Conservation (phyloP, 129 eudicot genomes). For the Flaveria bidentis region DNA sequence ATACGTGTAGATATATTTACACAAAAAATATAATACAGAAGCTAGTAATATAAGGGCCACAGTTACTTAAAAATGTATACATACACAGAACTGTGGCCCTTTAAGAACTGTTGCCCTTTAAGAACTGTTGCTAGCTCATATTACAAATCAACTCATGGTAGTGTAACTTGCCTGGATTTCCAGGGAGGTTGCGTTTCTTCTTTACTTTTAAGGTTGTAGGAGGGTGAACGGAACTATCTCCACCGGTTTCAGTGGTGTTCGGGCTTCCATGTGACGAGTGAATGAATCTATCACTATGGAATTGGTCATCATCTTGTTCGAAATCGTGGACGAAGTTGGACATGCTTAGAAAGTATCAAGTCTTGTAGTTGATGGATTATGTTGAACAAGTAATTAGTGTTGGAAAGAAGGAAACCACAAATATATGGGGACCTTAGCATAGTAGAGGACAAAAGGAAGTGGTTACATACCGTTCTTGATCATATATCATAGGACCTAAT, state of each 20-base stretch:
- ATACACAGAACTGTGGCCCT: no score
- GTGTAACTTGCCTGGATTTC: conserved; percentile 50
- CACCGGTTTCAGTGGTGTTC: conserved; percentile 14
- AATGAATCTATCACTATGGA: conserved; percentile 19
- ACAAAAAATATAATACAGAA: no score
- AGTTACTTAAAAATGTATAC: no score
- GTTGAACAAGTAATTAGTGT: background rate
- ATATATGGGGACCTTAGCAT: conserved; percentile 10
- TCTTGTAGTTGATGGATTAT: no score
- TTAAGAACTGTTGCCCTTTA: no score
- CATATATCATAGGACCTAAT: background rate
- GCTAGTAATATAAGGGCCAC: no score
- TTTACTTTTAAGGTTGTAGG: conserved; percentile 27
- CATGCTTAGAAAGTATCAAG: conserved; percentile 6
- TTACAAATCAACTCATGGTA: background rate
- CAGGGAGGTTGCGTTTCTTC: conserved; percentile 63
- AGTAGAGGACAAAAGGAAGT: no score
- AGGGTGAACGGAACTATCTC: background rate
- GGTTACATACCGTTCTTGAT: background rate
- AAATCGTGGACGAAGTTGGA: conserved; percentile 27
- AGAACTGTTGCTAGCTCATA: no score
- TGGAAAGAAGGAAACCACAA: conserved; percentile 20
- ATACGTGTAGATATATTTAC: conserved; percentile 2
- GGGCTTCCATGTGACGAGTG: conserved; percentile 25
- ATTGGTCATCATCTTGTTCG: conserved; percentile 20